A percentile compares a stretch with the other conserved stretches of the same genome.
These are phyloP conservation scores for Rosa lucieae DNA, from an alignment of 306 rosid genomes.

Conservation along the genomic window DNA sequence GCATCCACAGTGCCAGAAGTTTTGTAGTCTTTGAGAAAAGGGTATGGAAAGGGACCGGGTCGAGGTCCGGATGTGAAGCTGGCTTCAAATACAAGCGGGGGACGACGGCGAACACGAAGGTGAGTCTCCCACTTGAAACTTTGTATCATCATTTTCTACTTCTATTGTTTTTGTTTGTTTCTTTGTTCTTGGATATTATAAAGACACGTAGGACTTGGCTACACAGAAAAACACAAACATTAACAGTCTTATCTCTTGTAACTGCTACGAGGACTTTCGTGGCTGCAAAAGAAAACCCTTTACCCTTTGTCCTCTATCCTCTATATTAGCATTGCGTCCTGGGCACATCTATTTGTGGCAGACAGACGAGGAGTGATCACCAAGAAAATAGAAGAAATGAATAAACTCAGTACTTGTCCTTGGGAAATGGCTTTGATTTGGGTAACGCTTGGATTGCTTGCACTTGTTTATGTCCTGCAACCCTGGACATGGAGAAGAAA, in stretches of 20 bases:
- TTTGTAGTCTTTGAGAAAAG: background rate
- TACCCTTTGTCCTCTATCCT: too few relatives aligned
- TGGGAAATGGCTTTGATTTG: constrained; percentile 13
- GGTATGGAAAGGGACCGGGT: background rate
- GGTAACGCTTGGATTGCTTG: constrained; percentile 4
- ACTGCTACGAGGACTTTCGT: too few relatives aligned
- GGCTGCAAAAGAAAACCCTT: too few relatives aligned
- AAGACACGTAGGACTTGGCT: background rate
- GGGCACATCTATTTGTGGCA: background rate
- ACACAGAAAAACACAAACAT: background rate
- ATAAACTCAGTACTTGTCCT: background rate
- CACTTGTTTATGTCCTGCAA: background rate
- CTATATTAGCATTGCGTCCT: background rate
- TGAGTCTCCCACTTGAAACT: background rate
- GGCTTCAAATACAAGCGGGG: background rate
- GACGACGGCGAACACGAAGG: background rate
- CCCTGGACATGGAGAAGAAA: constrained; percentile 8
- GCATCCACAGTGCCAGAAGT: too few relatives aligned
- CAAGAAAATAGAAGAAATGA: background rate
- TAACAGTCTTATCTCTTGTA: too few relatives aligned
- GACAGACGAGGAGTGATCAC: background rate
- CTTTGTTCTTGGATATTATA: background rate
- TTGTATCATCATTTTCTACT: background rate
- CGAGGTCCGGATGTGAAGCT: background rate
- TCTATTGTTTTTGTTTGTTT: background rate